Evolutionary conservation across 2,329 filamentous ascomycete species (phyloP), one percentile per base, ranked within the genome.

Genomic region (Cladophialophora exuberans): DNA sequence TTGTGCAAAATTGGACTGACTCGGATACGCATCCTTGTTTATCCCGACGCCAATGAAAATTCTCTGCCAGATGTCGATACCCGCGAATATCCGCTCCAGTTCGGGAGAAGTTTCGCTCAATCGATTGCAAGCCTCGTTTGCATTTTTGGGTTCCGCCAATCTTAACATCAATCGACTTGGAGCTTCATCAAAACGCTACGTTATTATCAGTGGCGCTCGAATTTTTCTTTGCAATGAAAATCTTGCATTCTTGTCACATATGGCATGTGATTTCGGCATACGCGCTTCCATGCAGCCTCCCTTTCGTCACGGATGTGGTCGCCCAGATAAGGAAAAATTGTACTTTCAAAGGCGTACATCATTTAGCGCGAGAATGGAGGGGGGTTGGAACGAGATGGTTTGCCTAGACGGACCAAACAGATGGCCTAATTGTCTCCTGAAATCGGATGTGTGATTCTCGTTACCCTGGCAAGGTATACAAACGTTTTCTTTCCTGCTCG

Each of bases 311-410:
- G 46, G 22, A 36, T n/a, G 23, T 26, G 46, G 17, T 4, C 47
- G 36, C 25, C 35, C 20, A 49, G 49, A 57, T 46, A 57, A 33
- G 49, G 11, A 23, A n/a, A n/a, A n/a, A 49, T 44, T 53, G 49
- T 57, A 44, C 17, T 17, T n/a, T 25, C 22, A 56, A 48, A 35
- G 48, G 42, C 54, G 54, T 39, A 39, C 41, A 52, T 30, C 23
- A 7, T 54, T 53, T 50, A 33, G 39, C 35, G 46, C 31, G 13
- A 17, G 30, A 31, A 42, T 20, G 22, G 10, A 42, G 28, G 26
- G 10, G 18, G 26, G 26, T 13, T 39, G 31, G 33, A 23, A 26
- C n/a, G 30, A 6, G 39, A 18, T 6, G 18, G 22, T 26, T 20
- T 11, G 20, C 28, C 4, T 13, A 22, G 10, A 49, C 17, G 22